A percentile compares a stretch with the other conserved stretches of the same genome.
phyloP scores from a whole-genome alignment of 2,329 filamentous ascomycete species.

The Trichophyton rubrum region DNA sequence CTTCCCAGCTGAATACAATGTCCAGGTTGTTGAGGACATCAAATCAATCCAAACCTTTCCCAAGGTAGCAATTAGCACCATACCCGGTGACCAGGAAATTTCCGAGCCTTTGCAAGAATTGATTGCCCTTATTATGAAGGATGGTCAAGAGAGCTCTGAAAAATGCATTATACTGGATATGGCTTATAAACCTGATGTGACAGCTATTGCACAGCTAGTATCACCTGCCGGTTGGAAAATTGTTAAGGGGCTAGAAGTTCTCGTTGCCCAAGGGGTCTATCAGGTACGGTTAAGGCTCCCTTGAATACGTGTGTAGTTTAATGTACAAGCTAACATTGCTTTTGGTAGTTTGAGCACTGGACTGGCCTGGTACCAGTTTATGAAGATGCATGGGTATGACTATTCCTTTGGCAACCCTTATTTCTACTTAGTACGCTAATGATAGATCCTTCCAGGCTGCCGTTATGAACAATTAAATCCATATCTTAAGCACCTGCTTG shows the following conservation, averaged over 20 bases:
- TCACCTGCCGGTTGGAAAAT: constrained; percentile 65
- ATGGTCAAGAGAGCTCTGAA: constrained; percentile 20
- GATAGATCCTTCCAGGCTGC: neutral
- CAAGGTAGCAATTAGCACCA: constrained; percentile 71
- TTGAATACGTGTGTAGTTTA: neutral
- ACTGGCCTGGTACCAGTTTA: neutral
- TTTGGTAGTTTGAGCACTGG: neutral
- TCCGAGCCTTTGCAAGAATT: constrained; percentile 57
- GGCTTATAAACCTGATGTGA: constrained; percentile 84
- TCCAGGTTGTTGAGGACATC: constrained; percentile 49
- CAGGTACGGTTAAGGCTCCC: constrained; percentile 46
- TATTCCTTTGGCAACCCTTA: neutral
- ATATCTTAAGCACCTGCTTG: neutral
- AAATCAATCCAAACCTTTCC: constrained; percentile 45
- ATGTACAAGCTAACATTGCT: neutral
- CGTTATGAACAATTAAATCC: neutral
- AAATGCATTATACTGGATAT: constrained; percentile 69
- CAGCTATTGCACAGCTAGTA: constrained; percentile 73
- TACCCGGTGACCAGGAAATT: constrained; percentile 77
- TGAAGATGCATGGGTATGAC: neutral
- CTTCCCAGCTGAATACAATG: constrained; percentile 62
- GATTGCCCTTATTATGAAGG: constrained; percentile 43
- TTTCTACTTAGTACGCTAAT: neutral
- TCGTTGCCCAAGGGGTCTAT: constrained; percentile 73
- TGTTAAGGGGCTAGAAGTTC: constrained; percentile 75